Evolutionary conservation across 2,329 filamentous ascomycete species (phyloP).

Genomic region (Seiridium unicorne): DNA sequence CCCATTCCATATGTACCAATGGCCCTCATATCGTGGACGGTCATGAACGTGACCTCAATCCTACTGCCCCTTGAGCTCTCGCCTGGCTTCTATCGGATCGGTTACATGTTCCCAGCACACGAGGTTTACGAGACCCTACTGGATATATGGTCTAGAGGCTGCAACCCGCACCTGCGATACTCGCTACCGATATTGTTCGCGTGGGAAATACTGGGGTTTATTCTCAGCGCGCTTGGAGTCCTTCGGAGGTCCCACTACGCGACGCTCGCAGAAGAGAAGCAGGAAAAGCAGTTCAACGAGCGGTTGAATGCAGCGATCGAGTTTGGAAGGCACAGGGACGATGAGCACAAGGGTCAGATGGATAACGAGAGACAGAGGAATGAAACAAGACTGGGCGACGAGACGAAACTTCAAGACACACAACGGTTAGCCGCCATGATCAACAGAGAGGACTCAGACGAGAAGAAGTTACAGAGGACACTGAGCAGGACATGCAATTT

Average conservation of each 20-base stretch:
- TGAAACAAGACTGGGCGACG: neutral
- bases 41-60: constrained; percentile 39
- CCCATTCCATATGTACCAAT: constrained; percentile 40
- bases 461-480: neutral
- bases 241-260: constrained; percentile 29
- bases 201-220: constrained; percentile 28
- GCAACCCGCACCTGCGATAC: constrained; percentile 33
- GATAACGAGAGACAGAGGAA: neutral
- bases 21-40: constrained; percentile 40
- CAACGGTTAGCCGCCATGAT: neutral
- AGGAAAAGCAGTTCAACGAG: constrained; percentile 20
- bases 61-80: constrained; percentile 41
- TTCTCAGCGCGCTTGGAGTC: constrained; percentile 23
- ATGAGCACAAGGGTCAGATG: neutral
- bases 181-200: constrained; percentile 41
- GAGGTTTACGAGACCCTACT: constrained; percentile 37
- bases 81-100: constrained; percentile 38
- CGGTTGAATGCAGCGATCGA: constrained; percentile 24
- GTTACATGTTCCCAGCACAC: constrained; percentile 38
- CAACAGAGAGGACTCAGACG: neutral
- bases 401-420: constrained; percentile 3
- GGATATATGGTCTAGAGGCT: constrained; percentile 37
- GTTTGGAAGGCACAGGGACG: constrained; percentile 15
- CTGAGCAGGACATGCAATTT: neutral
- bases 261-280: constrained; percentile 21